These are phyloP conservation scores for Exophiala bonariae DNA, from an alignment of 2,329 filamentous ascomycete species.

Conservation along the genomic window DNA sequence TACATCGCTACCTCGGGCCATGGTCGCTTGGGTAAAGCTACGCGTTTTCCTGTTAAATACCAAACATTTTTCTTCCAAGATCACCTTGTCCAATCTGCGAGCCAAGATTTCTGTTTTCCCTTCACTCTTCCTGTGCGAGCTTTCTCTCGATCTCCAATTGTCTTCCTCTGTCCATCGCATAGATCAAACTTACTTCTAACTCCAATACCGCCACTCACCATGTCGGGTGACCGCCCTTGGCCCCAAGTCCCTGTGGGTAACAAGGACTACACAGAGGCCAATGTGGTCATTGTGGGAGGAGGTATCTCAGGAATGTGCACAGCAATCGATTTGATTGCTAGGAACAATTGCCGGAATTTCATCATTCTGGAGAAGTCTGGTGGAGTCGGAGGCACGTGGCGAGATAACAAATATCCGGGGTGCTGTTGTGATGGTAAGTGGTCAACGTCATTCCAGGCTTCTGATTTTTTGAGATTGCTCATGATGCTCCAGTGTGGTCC, in stretches of 20 bases:
- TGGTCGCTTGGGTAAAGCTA: too few species aligned
- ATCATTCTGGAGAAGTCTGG: slow-evolving; percentile 58
- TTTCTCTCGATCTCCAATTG: too few species aligned
- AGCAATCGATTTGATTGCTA: slow-evolving; percentile 54
- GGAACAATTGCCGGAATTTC: slow-evolving; percentile 50
- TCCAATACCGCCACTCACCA: background rate
- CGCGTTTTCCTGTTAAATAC: too few species aligned
- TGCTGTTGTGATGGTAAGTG: slow-evolving; percentile 50
- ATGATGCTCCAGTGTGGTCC: slow-evolving; percentile 43
- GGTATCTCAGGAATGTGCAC: slow-evolving; percentile 48
- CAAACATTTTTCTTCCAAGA: too few species aligned
- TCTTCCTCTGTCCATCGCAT: too few species aligned
- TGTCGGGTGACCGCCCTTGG: slow-evolving; percentile 26
- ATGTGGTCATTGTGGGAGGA: slow-evolving; percentile 59
- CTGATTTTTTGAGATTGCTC: background rate
- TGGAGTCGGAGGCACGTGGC: slow-evolving; percentile 42
- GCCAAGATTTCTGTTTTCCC: too few species aligned
- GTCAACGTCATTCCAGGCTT: too few species aligned
- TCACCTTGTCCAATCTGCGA: too few species aligned
- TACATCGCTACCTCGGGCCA: too few species aligned
- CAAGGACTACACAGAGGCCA: slow-evolving; percentile 45
- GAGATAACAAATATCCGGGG: slow-evolving; percentile 41
- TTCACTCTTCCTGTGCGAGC: too few species aligned
- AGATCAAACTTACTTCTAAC: too few species aligned
- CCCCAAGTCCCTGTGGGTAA: slow-evolving; percentile 26